These are phyloP conservation scores for Sporothrix inflata DNA, from an alignment of 2,329 filamentous ascomycete species.

Conservation along the genomic window DNA sequence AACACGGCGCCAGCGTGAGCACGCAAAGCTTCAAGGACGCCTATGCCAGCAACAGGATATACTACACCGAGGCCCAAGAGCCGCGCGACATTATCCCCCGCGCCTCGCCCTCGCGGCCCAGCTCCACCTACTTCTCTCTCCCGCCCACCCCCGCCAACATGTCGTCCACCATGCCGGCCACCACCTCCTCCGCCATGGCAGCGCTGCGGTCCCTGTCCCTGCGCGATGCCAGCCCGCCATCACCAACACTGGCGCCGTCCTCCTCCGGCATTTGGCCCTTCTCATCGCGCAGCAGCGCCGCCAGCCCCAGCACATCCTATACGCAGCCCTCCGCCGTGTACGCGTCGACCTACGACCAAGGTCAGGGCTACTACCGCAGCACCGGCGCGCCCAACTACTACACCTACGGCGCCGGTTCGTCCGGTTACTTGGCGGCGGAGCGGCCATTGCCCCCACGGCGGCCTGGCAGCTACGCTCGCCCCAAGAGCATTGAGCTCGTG, in stretches of 20 bases:
- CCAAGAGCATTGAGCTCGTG: constrained; percentile 66
- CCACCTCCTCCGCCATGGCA: constrained; percentile 55
- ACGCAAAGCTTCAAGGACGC: constrained; percentile 31
- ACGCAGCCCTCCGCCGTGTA: constrained; percentile 49
- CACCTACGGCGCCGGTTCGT: constrained; percentile 39
- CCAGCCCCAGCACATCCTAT: constrained; percentile 59
- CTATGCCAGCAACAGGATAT: constrained; percentile 25
- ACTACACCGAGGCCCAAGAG: constrained; percentile 43
- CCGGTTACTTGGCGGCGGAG: constrained; percentile 47
- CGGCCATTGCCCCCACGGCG: constrained; percentile 61
- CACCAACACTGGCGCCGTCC: constrained; percentile 47
- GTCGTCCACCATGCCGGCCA: constrained; percentile 47
- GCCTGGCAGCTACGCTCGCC: constrained; percentile 57
- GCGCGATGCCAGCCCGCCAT: constrained; percentile 59
- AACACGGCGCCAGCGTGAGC: constrained; percentile 36
- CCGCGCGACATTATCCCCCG: constrained; percentile 66
- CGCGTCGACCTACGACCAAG: constrained; percentile 58
- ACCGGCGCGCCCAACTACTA: constrained; percentile 47
- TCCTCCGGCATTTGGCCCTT: constrained; percentile 58
- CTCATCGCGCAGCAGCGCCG: constrained; percentile 52
- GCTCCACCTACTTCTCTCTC: constrained; percentile 58
- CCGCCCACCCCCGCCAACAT: constrained; percentile 53
- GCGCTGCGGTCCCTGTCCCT: constrained; percentile 59
- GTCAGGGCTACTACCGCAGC: constrained; percentile 41
- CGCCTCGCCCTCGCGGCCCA: constrained; percentile 64